Evolutionary conservation across 1,139 yeast genomes (phyloP).

Genomic region (Suhomyces panamericanus): DNA sequence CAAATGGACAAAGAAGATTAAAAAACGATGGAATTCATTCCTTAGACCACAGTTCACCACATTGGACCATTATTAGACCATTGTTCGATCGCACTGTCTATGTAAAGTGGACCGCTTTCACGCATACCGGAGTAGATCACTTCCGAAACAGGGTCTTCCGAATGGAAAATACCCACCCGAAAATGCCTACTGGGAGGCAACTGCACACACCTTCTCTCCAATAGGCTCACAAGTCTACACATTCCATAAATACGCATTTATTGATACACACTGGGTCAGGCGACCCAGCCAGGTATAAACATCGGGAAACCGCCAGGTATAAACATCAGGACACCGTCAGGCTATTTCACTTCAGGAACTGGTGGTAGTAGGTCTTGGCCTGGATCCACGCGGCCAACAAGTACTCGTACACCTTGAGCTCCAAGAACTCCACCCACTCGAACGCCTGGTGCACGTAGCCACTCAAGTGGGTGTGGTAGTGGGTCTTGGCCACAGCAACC

Average conservation of each 20-base stretch:
- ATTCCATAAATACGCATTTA: not conserved
- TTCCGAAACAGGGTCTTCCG: not conserved
- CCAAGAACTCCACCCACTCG: constrained; percentile 34
- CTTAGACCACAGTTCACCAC: no score
- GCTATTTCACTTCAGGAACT: constrained; percentile 1
- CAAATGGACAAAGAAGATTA: no score
- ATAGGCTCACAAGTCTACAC: not conserved
- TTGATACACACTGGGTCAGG: not conserved
- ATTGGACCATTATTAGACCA: no score
- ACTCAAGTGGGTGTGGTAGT: constrained; percentile 24
- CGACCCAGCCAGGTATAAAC: not conserved
- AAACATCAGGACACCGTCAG: not conserved
- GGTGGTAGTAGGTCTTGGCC: constrained; percentile 12
- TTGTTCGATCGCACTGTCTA: no score
- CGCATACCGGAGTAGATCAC: no score
- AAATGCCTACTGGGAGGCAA: no score
- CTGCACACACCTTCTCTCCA: no score
- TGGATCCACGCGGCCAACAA: constrained; percentile 18
- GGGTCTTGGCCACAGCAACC: constrained; percentile 21
- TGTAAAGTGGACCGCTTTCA: no score
- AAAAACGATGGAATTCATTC: no score
- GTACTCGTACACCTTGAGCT: constrained; percentile 28
- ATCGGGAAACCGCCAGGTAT: not conserved
- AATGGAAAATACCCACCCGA: not conserved
- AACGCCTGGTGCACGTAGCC: constrained; percentile 33